phyloP scores from a whole-genome alignment of 805 yeast species.

The Saccharomycopsis malanga region DNA sequence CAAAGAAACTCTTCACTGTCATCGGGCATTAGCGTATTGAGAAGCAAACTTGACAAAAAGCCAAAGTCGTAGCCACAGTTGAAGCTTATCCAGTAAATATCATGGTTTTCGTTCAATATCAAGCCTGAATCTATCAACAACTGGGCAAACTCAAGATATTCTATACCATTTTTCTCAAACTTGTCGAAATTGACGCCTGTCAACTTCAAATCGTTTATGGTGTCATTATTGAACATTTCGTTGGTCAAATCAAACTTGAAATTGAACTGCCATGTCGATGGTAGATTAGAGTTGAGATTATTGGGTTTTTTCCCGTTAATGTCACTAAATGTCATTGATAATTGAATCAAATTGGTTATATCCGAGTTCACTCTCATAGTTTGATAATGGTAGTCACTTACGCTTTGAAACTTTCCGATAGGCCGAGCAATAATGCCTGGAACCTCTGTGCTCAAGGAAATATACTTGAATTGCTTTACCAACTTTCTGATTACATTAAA shows the following conservation, averaged over 20 bases:
- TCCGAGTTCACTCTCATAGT: conserved; percentile 90
- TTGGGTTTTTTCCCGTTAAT: conserved; percentile 63
- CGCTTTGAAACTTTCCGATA: conserved; percentile 83
- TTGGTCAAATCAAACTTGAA: conserved; percentile 68
- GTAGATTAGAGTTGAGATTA: conserved; percentile 32
- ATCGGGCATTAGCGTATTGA: conserved; percentile 70
- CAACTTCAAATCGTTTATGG: conserved; percentile 68
- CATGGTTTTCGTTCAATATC: conserved; percentile 49
- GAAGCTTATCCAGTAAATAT: conserved; percentile 82
- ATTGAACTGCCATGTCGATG: conserved; percentile 95
- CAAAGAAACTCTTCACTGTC: conserved; percentile 71
- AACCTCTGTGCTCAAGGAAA: conserved; percentile 82
- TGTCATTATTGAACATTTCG: conserved; percentile 86
- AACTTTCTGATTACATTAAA: conserved; percentile 54
- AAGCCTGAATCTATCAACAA: conserved; percentile 80
- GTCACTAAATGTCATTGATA: conserved; percentile 73
- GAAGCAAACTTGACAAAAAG: conserved; percentile 68
- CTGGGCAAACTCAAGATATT: conserved; percentile 74
- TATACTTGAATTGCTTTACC: conserved; percentile 47
- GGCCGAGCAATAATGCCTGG: conserved; percentile 97
- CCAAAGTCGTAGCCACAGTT: conserved; percentile 96
- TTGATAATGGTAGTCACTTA: conserved; percentile 92
- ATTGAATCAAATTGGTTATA: conserved; percentile 74
- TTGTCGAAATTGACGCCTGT: conserved; percentile 77
- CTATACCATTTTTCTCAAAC: conserved; percentile 73